Evolutionary conservation across 805 yeast genomes (phyloP), one percentile per base, ranked within the genome.

Genomic region (Nakazawaea anatomiae): DNA sequence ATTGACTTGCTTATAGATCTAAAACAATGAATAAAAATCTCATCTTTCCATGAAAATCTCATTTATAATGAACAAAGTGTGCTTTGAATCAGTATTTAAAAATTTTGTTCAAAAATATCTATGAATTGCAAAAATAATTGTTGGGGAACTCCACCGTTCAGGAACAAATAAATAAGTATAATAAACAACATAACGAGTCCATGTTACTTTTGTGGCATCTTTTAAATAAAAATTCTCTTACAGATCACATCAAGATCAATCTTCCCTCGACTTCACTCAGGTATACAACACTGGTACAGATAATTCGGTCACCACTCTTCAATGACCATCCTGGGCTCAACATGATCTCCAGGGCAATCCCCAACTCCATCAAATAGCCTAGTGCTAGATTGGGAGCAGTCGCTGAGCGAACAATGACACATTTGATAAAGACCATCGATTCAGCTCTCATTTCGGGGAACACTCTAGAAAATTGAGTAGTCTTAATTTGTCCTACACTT

Each of bases 291-390:
- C 70, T 66, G 18, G 77, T 68, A 50, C 83, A 76, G 5, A 70
- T 60, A 4, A 79, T 58, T 25, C 67, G 63, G 51, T 76, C 76
- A 4, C 86, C 86, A 32, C 2, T 18, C 71, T 60, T 12, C 61
- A 53, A 4, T 64, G 61, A 14, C 60, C 59, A 56, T 7, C 54
- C 48, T 3, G 42, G 43, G 14, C 55, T 61, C 42, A 56, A 56
- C 50, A 52, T 55, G 10, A 79, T 60, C n/a, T 75, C 77, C 25
- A 79, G 77, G 49, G 72, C 77, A 10, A 75, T 57, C 27, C 71
- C 76, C 34, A 76, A 60, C 32, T 78, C 80, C 47, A 62, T 55
- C 54, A 85, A 80, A 58, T 68, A 78, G 0, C 72, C 84, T 39
- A 63, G 63, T n/a, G 69, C 69, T 1, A 75, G 43, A 2, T 56